Evolutionary conservation across 768 basidiomycete genomes (phyloP), one percentile per base, ranked within the genome.

Genomic region (Gyrodon lividus): DNA sequence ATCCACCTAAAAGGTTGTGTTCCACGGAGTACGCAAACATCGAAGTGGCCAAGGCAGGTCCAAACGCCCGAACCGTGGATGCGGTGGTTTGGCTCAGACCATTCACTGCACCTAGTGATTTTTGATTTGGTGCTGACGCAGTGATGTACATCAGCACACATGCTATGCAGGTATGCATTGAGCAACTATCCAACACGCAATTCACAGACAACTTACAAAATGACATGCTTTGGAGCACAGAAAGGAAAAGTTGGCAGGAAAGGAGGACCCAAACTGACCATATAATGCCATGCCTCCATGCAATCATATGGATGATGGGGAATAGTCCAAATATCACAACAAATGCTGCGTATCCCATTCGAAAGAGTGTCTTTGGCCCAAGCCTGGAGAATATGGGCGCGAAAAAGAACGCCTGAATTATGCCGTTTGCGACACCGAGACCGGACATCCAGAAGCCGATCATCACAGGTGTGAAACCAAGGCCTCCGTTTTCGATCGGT

Each of bases 111-210:
- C 87, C 86, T 12, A 88, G 77, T 52, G 8, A 70, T 70, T 47
- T 72, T 75, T 42, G 74, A 76, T 31, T 31, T 0, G 87, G 85
- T 0, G 86, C 72, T 14, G 83, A 73, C 13, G 80, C 78, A 20
- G 79, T 74, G 56, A 89, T 83, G 61, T 80, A 83, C 54, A 88
- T 84, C 68, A 86, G 86, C 35, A 86, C 81, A 22, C 61, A 81
- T 7, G 83, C 86, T 86, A 47, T 6, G 46, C 39, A 8, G 17
- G 30, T 28, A 14, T 16, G 10, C 7, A 28, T 10, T 28, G 8
- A 28, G 28, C 28, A 28, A 28, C 28, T 8, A 9, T 28, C 28
- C 28, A 8, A 9, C 10, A 28, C 28, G 28, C 28, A 10, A 28
- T 28, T 2, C 28, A 28, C 28, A 28, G 28, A 28, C 8, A 10